Base-by-base conservation (phyloP, 495 filamentous ascomycete species). In the Penicillium mononematosum region DNA sequence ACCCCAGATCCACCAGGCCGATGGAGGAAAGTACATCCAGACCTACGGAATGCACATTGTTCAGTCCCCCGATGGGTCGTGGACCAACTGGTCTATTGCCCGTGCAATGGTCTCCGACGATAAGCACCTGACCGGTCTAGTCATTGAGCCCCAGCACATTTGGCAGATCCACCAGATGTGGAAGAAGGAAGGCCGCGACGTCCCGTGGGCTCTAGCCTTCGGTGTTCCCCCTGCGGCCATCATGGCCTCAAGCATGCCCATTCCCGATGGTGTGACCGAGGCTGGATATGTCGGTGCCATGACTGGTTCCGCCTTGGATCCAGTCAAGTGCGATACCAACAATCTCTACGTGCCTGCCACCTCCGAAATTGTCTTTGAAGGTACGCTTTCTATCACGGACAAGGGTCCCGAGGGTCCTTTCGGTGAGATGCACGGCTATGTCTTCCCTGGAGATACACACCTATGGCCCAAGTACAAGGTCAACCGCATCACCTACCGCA, bases 71-170 rank as follows among this genome's bases (percentile, higher is more conserved):
- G 72, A 73, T 54, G 67, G 65, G 12, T 56, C 50, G 16, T 78
- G 75, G 75, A 70, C 65, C 1, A 78, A 78, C 50, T 78, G 75
- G 74, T 74, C 75, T 0, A 78, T 78, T 57, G 63, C 68, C 2
- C 70, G 75, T 0, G 71, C 67, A 6, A 76, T 76, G 74, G 65
- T 76, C 3, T 57, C 58, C 17, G 74, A 69, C 20, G 66, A 71
- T 5, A 61, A 60, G 2, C 59, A 67, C n/a, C 67, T 78, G 7
- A 56, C 59, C 1, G 72, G 75, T 3, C 58, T 70, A 10, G 65
- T 74, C 60, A 76, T 50, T 10, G 48, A 50, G 20, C 48, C 48
- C 0, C 72, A 78, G 57, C 65, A 75, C 49, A 66, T 75, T 41
- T 64, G 71, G 63, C 58, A 64, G 8, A 76, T 78, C 24, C 58